Evolutionary conservation across 1,139 yeast genomes (phyloP), one percentile per base, ranked within the genome.

Genomic region (Protomyces macrosporus): DNA sequence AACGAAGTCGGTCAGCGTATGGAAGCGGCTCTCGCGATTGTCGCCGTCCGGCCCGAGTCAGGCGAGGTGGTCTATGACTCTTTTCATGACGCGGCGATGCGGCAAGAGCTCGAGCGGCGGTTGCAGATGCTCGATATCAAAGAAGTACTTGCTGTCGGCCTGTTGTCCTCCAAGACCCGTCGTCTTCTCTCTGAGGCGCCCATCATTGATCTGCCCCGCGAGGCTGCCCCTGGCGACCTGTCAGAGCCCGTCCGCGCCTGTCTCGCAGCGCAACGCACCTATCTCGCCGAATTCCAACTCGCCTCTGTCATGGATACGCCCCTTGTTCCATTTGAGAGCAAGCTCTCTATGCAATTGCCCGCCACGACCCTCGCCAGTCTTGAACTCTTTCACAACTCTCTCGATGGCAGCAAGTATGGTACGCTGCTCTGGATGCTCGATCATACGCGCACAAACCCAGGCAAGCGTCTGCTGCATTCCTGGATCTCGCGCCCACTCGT

Each of bases 401-500:
- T 93, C 0, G 84, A 84, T 67, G 74, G 75, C 16, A 76, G 81
- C 0, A 77, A 76, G 6, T 76, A 78, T 40, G 98, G 97, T 0
- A 84, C 97, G 0, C 75, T 93, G 16, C 74, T 88, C 14, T 87
- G 93, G 90, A 76, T 89, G 1, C 72, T 93, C 67, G 88, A 91
- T 72, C 91, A 87, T 68, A 88, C 98, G 0, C 76, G 84, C 53
- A 89, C 97, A 0, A 79, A 81, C 39, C 87, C 86, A 75, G 98
- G 98, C 0, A 81, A 79, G 60, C 75, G 97, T 63, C 71, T 83
- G 65, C 73, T 93, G 23, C 79, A 79, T 40, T 78, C 81, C 58
- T 93, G 98, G 98, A 76, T 91, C 0, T 79, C 84, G 0, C 78
- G 81, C 67, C 98, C 98, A 0, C 77, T 91, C 42, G 75, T 83